Conservation (phyloP, 176 grass and related monocot species). For the Oryza glaberrima region DNA sequence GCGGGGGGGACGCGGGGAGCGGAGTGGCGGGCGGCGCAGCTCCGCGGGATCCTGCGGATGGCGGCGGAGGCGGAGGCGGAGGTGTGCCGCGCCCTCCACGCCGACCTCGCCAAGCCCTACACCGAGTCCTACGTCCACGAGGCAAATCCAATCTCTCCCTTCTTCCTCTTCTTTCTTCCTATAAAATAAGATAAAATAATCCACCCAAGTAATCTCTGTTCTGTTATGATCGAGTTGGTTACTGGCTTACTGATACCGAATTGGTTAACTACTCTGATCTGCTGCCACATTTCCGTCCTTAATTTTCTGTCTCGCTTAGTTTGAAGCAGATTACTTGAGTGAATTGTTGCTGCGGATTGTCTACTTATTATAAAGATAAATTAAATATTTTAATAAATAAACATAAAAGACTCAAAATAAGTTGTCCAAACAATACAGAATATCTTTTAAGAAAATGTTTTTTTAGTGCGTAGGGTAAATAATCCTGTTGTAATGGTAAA, state of each 20-base stretch:
- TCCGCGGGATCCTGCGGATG: conserved; percentile 56
- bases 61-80: conserved; percentile 66
- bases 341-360: too few relatives aligned
- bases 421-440: too few relatives aligned
- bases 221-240: background rate
- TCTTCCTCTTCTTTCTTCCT: background rate
- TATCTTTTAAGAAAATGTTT: too few relatives aligned
- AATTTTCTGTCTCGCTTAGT: too few relatives aligned
- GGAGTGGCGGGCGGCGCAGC: conserved; percentile 71
- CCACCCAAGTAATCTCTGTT: background rate
- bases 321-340: too few relatives aligned
- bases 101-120: conserved; percentile 68
- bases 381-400: too few relatives aligned
- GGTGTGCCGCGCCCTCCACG: conserved; percentile 59
- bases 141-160: background rate
- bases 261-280: background rate
- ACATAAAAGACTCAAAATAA: too few relatives aligned
- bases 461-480: too few relatives aligned
- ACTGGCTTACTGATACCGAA: too few relatives aligned
- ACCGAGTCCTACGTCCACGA: conserved; percentile 73
- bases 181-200: too few relatives aligned
- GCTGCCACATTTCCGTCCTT: background rate
- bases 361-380: too few relatives aligned
- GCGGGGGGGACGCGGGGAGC: conserved; percentile 56
- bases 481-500: too few relatives aligned